These are phyloP conservation scores for Pecoramyces ruminantium DNA, from an alignment of 192 early-diverging fungal species.

Conservation along the genomic window DNA sequence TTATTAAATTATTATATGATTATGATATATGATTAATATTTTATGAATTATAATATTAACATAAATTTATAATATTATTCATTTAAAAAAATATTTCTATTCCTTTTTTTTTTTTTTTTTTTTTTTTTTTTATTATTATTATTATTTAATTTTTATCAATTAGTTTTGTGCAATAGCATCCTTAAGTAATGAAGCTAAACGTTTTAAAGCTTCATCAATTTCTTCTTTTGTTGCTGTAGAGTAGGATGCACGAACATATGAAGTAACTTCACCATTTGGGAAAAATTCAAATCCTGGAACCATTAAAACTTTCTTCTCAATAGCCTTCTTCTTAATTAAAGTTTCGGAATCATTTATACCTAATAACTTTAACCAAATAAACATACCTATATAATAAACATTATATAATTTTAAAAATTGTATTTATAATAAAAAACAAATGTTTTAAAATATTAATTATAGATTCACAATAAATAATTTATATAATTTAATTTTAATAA, in stretches of 20 bases:
- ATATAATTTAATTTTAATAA: too few relatives aligned
- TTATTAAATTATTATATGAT: too few relatives aligned
- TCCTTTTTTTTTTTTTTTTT: too few relatives aligned
- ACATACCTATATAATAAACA: constrained; percentile 66
- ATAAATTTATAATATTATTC: too few relatives aligned
- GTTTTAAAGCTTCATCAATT: constrained; percentile 40
- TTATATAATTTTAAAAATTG: too few relatives aligned
- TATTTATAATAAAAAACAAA: too few relatives aligned
- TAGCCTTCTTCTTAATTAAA: constrained; percentile 24
- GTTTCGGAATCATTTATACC: constrained; percentile 32
- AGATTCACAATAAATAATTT: too few relatives aligned
- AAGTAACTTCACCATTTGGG: constrained; percentile 20
- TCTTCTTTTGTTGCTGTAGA: constrained; percentile 41
- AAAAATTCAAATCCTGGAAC: constrained; percentile 44
- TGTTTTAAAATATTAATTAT: too few relatives aligned
- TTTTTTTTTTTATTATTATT: too few relatives aligned
- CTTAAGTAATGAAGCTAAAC: constrained; percentile 36
- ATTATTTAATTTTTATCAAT: background rate
- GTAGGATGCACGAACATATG: constrained; percentile 51
- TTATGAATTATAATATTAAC: too few relatives aligned
- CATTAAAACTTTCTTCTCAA: constrained; percentile 51
- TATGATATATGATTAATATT: too few relatives aligned
- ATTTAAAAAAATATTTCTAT: too few relatives aligned
- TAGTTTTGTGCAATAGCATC: background rate
- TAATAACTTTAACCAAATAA: constrained; percentile 63